Evolutionary conservation across 2,329 filamentous ascomycete genomes (phyloP).

Genomic region (Tolypocladium album): DNA sequence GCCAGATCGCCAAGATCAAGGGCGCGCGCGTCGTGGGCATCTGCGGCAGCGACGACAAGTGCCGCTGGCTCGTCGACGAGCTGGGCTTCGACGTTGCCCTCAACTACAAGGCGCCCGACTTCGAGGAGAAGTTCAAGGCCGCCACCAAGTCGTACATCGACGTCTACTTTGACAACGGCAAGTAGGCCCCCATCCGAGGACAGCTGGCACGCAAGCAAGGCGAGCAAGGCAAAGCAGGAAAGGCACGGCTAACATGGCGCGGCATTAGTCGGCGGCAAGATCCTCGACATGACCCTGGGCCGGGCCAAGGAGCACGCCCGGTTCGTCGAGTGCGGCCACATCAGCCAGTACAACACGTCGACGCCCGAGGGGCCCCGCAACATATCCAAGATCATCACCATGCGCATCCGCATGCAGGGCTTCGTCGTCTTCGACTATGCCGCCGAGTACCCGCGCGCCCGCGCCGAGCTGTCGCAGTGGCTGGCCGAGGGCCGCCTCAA

Average conservation of each 20-base stretch:
- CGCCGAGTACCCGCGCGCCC: conserved; percentile 44
- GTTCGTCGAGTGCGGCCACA: conserved; percentile 62
- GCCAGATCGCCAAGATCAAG: conserved; percentile 68
- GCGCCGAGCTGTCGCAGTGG: conserved; percentile 54
- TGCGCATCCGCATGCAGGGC: conserved; percentile 53
- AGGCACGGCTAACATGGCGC: neutral
- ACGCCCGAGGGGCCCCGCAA: conserved; percentile 46
- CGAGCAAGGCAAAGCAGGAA: neutral
- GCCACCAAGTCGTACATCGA: conserved; percentile 51
- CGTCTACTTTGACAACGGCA: conserved; percentile 60
- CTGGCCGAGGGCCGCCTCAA: conserved; percentile 62
- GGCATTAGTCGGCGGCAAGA: conserved; percentile 51
- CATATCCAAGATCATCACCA: conserved; percentile 38
- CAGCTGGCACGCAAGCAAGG: neutral
- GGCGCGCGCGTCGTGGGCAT: conserved; percentile 53
- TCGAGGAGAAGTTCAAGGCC: conserved; percentile 46
- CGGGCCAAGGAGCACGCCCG: conserved; percentile 52
- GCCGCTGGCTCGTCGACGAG: conserved; percentile 50
- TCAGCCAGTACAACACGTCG: conserved; percentile 56
- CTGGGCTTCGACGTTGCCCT: conserved; percentile 57
- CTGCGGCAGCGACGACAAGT: conserved; percentile 58
- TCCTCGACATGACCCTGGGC: conserved; percentile 53
- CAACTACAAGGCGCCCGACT: conserved; percentile 59
- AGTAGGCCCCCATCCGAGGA: conserved; percentile 6
- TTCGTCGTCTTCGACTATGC: conserved; percentile 65